phyloP scores from a whole-genome alignment of 306 rosid genomes.

The Alnus rubra region DNA sequence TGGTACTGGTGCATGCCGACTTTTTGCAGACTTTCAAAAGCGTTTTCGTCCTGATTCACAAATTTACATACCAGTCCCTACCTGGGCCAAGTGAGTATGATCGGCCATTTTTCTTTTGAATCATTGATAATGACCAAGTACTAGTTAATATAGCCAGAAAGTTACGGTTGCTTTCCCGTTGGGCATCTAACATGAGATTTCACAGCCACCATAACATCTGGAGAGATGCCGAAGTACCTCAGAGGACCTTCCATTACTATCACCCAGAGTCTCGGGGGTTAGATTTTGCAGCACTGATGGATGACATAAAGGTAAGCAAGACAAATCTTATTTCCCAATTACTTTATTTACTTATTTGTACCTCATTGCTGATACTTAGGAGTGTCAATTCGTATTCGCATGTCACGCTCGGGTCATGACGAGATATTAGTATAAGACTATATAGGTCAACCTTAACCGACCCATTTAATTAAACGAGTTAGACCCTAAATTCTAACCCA shows the following conservation, averaged over 20 bases:
- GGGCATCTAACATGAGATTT: slow-evolving; percentile 32
- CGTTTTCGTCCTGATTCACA: slow-evolving; percentile 79
- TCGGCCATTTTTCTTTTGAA: slow-evolving; percentile 4
- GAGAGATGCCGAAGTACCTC: slow-evolving; percentile 88
- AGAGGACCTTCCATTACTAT: slow-evolving; percentile 85
- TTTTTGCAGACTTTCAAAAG: slow-evolving; percentile 92
- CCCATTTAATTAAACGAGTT: too few relatives aligned
- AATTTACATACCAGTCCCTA: slow-evolving; percentile 85
- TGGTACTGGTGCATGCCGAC: slow-evolving; percentile 96
- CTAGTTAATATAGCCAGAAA: background rate
- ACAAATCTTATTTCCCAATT: background rate
- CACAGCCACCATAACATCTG: slow-evolving; percentile 96
- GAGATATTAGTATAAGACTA: too few relatives aligned
- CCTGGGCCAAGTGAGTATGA: slow-evolving; percentile 83
- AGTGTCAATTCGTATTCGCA: too few relatives aligned
- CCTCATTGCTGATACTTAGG: slow-evolving; percentile 14
- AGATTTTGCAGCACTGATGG: slow-evolving; percentile 77
- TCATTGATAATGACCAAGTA: background rate
- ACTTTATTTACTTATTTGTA: slow-evolving; percentile 4
- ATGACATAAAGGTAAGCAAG: slow-evolving; percentile 58
- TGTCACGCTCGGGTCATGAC: too few relatives aligned
- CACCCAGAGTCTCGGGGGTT: slow-evolving; percentile 85
- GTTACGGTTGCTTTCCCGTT: slow-evolving; percentile 4
- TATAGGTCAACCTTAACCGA: too few relatives aligned
- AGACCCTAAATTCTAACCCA: too few relatives aligned